Conservation (phyloP, 2,329 filamentous ascomycete species). For the Fusarium virguliforme region DNA sequence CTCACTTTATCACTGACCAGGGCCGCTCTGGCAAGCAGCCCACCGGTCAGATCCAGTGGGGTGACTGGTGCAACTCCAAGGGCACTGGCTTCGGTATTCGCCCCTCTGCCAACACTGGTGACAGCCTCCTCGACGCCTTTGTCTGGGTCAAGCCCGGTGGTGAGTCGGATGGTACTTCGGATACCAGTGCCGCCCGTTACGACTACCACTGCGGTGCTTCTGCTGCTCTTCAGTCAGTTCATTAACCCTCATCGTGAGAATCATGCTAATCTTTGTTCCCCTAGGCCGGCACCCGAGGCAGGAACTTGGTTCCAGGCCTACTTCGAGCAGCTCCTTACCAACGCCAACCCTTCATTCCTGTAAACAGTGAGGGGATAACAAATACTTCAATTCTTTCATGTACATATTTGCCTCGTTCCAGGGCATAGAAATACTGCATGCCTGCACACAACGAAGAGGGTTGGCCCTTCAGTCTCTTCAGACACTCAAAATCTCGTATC, state of each 20-base stretch:
- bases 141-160: slow-evolving; percentile 81
- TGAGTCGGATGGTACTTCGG: slow-evolving; percentile 68
- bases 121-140: slow-evolving; percentile 74
- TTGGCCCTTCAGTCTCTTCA: background rate
- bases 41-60: slow-evolving; percentile 74
- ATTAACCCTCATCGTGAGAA: accelerated
- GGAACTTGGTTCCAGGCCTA: slow-evolving; percentile 78
- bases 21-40: slow-evolving; percentile 72
- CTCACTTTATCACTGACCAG: slow-evolving; percentile 66
- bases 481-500: background rate
- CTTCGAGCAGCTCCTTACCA: slow-evolving; percentile 70
- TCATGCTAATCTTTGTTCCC: slow-evolving; percentile 48
- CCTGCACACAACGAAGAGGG: background rate
- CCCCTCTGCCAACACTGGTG: slow-evolving; percentile 74
- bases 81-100: slow-evolving; percentile 76
- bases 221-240: slow-evolving; percentile 61
- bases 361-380: background rate
- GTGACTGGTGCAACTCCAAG: slow-evolving; percentile 78
- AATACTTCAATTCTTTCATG: background rate
- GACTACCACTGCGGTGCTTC: slow-evolving; percentile 64
- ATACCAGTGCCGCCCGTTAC: slow-evolving; percentile 62
- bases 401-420: background rate
- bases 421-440: background rate
- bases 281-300: slow-evolving; percentile 77
- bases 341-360: slow-evolving; percentile 69